phyloP scores from a whole-genome alignment of 73 alveolate species.

The Paramecium biaurelia region DNA sequence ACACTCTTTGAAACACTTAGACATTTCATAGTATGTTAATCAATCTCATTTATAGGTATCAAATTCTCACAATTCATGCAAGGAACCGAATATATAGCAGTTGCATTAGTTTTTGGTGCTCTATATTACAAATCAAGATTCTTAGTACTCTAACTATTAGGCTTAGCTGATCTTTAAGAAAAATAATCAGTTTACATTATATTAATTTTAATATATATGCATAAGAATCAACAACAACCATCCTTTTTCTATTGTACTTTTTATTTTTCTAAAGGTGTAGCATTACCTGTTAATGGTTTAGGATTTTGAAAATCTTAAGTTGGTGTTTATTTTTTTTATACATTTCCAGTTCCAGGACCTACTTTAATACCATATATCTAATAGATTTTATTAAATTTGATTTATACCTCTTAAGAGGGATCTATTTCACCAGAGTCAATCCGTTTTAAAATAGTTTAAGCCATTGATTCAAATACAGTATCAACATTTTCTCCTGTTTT shows the following conservation, averaged over 20 bases:
- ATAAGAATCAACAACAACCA: not conserved
- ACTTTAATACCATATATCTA: not conserved
- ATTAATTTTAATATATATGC: not conserved
- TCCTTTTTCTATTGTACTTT: not conserved
- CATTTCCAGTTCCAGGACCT: not conserved
- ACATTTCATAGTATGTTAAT: not conserved
- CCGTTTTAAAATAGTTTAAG: not conserved
- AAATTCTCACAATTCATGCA: constrained; percentile 43
- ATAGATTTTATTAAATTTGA: not conserved
- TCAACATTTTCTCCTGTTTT: constrained; percentile 10
- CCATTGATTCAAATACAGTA: constrained; percentile 36
- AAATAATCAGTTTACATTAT: constrained; percentile 16
- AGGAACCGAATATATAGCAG: not conserved
- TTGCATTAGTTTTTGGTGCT: not conserved
- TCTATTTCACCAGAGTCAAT: not conserved
- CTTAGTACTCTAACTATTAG: not conserved
- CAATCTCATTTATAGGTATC: constrained; percentile 23
- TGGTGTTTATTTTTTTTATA: not conserved
- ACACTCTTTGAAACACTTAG: not conserved
- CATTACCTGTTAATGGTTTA: not conserved
- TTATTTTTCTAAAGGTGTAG: not conserved
- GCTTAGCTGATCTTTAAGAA: not conserved
- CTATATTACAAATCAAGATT: not conserved
- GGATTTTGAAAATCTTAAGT: not conserved
- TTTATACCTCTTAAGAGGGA: not conserved